Base-by-base conservation (phyloP, 2,329 filamentous ascomycete genomes). In the Claviceps fusiformis region DNA sequence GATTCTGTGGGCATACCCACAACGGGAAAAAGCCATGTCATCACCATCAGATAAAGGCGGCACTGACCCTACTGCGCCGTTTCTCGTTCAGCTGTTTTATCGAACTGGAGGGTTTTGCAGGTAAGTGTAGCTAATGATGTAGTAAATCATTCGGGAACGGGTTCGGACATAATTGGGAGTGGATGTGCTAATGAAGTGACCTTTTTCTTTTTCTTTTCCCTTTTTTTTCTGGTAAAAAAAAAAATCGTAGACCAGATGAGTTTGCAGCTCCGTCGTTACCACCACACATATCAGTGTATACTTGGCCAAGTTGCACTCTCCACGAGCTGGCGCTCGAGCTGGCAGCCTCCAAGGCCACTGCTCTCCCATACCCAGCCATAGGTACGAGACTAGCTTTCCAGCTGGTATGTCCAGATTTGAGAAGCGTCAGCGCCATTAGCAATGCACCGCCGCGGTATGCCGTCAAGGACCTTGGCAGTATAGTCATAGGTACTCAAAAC, bases 331-430 rank as follows among this genome's bases (percentile, higher is more conserved):
- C 86, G 27, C 81, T 87, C 55, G 83, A 92, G 54, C 79, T 97
- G 55, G 80, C 81, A 50, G 80, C 81, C 52, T 78, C 85, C 1
- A 75, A 68, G 51, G 86, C 87, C 0, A 71, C 75, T 2, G 72
- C 89, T 24, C 78, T 95, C 3, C 89, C 90, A 0, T 74, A 78
- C 43, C 87, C 87, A 0, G 80, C 85, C 7, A 78, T 90, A 45
- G 91, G 92, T 58, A 92, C 90, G 9, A 83, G 92, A 54, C 77
- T 96, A n/a, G 83, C 82, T 58, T 97, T 93, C 71, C 86, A 91
- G 50, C 80, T 95, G 19, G 82, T 96, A 54, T 95, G 87, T 67
- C 86, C 87, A 1, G 89, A 95, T 68, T 81, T 86, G 29, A 71
- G 69, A 17, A 65, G 65, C 55, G 59, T 66, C 55, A 59, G 65